Evolutionary conservation across 1,139 yeast species (phyloP).

Genomic region (Pichia sp.): DNA sequence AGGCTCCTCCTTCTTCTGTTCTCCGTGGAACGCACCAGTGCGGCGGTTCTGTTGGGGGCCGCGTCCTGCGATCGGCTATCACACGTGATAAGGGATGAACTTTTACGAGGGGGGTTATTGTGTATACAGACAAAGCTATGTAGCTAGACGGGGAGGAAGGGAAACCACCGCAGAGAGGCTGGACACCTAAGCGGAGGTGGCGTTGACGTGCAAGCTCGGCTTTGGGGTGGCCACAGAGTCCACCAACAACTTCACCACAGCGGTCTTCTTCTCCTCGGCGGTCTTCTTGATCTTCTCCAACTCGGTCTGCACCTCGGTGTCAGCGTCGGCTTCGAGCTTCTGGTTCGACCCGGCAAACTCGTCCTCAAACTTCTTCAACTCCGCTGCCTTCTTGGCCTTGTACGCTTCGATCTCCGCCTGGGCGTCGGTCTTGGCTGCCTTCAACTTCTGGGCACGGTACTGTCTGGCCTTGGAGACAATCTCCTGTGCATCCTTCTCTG

Average conservation of each 20-base stretch:
- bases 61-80: too few relatives aligned
- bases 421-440: conserved; percentile 93
- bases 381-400: conserved; percentile 79
- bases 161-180: neutral
- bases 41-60: too few relatives aligned
- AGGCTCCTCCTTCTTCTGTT: too few relatives aligned
- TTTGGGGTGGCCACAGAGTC: conserved; percentile 77
- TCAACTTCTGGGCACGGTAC: conserved; percentile 80
- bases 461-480: conserved; percentile 88
- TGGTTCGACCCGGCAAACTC: conserved; percentile 57
- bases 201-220: conserved; percentile 81
- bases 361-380: conserved; percentile 67
- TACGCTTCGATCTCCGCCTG: conserved; percentile 83
- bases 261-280: conserved; percentile 58
- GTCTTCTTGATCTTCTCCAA: conserved; percentile 51
- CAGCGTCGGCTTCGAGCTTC: conserved; percentile 51
- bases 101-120: neutral
- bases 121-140: neutral
- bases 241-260: conserved; percentile 71
- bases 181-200: conserved; percentile 30
- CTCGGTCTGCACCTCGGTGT: conserved; percentile 35
- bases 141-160: neutral
- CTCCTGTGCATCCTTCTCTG: conserved; percentile 95
- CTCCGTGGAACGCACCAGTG: too few relatives aligned
- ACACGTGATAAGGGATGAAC: too few relatives aligned